phyloP scores from a whole-genome alignment of 1,284 basidiomycete species.

The Mycena citricolor region DNA sequence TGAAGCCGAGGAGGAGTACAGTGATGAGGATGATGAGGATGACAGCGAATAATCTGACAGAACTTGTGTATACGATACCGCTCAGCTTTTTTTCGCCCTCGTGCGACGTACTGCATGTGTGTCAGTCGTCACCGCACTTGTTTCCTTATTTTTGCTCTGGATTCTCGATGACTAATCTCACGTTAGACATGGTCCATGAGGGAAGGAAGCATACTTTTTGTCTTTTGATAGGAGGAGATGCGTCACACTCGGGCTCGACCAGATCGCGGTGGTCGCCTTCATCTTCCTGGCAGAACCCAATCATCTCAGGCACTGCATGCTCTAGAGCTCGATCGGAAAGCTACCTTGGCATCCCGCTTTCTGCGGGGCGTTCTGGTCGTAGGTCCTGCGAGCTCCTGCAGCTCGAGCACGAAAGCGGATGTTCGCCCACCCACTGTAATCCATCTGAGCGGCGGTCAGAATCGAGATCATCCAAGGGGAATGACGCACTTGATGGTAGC shows the following conservation, averaged over 20 bases:
- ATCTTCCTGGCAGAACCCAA: slow-evolving; percentile 15
- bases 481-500: slow-evolving; percentile 76
- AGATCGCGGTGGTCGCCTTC: slow-evolving; percentile 29
- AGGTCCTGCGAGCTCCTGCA: slow-evolving; percentile 43
- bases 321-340: slow-evolving; percentile 54
- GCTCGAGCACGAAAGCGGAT: slow-evolving; percentile 69
- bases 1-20: slow-evolving; percentile 71
- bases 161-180: background rate
- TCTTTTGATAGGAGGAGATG: slow-evolving; percentile 8
- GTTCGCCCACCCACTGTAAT: slow-evolving; percentile 81
- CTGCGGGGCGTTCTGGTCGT: slow-evolving; percentile 14
- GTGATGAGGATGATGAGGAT: slow-evolving; percentile 62
- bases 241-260: slow-evolving; percentile 26
- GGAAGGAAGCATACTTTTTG: slow-evolving; percentile 11
- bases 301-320: slow-evolving; percentile 7
- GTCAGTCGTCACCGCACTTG: background rate
- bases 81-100: background rate
- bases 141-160: background rate
- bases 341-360: slow-evolving; percentile 23
- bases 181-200: slow-evolving; percentile 6
- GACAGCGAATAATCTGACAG: slow-evolving; percentile 44
- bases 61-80: slow-evolving; percentile 2
- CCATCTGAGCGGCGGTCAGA: no score
- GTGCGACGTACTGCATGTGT: background rate
- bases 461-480: no score